Percentiles rank a stretch among this genome's conserved stretches.
Conservation (phyloP, 768 basidiomycete species). For the Harrya chromipes region DNA sequence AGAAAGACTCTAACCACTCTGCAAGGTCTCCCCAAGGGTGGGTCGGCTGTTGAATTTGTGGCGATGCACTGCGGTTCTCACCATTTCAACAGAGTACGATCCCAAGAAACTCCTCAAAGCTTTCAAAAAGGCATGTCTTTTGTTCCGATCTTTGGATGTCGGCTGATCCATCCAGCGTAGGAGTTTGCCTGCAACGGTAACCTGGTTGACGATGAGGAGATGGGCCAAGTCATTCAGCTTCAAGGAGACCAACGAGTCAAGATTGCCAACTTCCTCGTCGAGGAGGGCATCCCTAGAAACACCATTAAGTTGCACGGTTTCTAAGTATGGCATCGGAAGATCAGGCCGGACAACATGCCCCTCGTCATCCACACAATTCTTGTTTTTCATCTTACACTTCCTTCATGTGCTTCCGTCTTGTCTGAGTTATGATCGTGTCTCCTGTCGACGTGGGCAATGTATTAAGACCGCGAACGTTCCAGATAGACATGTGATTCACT, state of each 20-base stretch:
- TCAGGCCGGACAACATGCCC: neutral
- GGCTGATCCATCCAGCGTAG: constrained; percentile 37
- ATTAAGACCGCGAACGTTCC: constrained; percentile 22
- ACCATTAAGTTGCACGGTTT: constrained; percentile 90
- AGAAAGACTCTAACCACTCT: constrained; percentile 97
- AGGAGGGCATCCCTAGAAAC: constrained; percentile 72
- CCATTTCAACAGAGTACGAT: constrained; percentile 73
- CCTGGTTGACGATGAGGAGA: constrained; percentile 91
- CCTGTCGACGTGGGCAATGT: constrained; percentile 22
- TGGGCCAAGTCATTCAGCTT: constrained; percentile 96
- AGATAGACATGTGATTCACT: constrained; percentile 20
- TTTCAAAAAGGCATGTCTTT: constrained; percentile 83
- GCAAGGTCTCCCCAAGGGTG: constrained; percentile 90
- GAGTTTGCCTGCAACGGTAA: constrained; percentile 99
- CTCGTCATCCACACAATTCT: constrained; percentile 10
- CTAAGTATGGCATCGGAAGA: constrained; percentile 38
- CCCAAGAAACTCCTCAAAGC: constrained; percentile 97
- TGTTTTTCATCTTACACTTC: constrained; percentile 7
- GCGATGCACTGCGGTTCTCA: constrained; percentile 13
- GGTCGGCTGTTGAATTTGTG: constrained; percentile 20
- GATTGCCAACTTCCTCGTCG: constrained; percentile 83
- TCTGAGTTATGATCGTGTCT: constrained; percentile 16
- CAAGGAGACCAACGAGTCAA: constrained; percentile 96
- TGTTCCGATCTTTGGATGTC: neutral
- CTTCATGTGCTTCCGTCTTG: constrained; percentile 18